Percentiles rank a stretch among this genome's conserved stretches.
phyloP scores from a whole-genome alignment of 108 stramenopile genomes.

The Craspedostauros australis region DNA sequence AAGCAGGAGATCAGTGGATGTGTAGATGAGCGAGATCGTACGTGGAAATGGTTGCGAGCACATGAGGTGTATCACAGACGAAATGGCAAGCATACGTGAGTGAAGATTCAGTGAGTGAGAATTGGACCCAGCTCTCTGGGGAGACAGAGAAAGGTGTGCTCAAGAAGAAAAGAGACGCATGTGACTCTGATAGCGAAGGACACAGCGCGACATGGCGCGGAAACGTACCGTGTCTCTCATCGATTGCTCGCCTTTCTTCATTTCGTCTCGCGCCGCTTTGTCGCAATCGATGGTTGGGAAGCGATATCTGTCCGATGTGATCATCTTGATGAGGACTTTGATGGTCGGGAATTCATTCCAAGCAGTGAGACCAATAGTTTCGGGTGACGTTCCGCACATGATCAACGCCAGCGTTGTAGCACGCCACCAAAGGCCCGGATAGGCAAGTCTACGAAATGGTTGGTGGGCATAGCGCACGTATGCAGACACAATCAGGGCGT shows the following conservation, averaged over 20 bases:
- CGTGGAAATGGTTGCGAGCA: too few relatives aligned
- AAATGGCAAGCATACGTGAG: too few relatives aligned
- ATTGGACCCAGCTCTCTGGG: too few relatives aligned
- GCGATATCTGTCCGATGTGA: slow-evolving; percentile 57
- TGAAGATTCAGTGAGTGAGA: too few relatives aligned
- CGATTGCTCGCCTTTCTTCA: slow-evolving; percentile 42
- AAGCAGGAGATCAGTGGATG: too few relatives aligned
- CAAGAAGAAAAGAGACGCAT: too few relatives aligned
- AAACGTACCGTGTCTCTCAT: slow-evolving; percentile 29
- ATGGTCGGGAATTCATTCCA: slow-evolving; percentile 63
- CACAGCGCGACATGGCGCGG: background rate
- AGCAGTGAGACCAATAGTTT: slow-evolving; percentile 31
- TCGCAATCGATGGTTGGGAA: slow-evolving; percentile 79
- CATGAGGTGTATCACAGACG: too few relatives aligned
- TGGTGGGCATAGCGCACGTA: too few relatives aligned
- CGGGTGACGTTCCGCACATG: slow-evolving; percentile 44
- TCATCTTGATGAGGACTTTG: slow-evolving; percentile 68
- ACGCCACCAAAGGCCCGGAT: slow-evolving; percentile 70
- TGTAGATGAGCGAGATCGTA: too few relatives aligned
- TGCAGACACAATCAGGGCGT: too few relatives aligned
- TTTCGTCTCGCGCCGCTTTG: slow-evolving; percentile 38
- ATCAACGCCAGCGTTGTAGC: slow-evolving; percentile 52
- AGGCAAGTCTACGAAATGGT: slow-evolving; percentile 33
- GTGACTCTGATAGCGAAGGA: background rate
- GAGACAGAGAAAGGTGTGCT: too few relatives aligned